A percentile compares a stretch with the other conserved stretches of the same genome.
These are phyloP conservation scores for Penicillium herquei DNA, from an alignment of 495 filamentous ascomycete species.

Conservation along the genomic window DNA sequence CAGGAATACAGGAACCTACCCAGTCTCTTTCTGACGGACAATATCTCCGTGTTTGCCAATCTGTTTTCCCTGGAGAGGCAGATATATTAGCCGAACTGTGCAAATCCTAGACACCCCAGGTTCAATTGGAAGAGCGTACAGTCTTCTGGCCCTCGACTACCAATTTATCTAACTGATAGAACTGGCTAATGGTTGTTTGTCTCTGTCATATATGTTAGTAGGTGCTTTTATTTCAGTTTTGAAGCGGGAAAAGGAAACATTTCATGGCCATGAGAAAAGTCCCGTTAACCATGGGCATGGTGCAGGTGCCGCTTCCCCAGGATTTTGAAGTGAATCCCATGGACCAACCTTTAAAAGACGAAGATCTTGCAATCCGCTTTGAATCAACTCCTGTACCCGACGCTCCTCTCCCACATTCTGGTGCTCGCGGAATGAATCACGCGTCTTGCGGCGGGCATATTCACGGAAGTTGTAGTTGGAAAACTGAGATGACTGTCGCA, in stretches of 20 bases:
- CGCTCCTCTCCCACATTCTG: conserved; percentile 65
- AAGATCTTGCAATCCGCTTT: conserved; percentile 82
- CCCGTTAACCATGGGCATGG: no score
- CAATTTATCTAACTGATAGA: conserved; percentile 87
- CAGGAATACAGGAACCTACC: conserved; percentile 50
- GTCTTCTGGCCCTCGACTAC: conserved; percentile 87
- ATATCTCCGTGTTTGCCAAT: conserved; percentile 65
- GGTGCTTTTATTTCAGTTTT: neutral
- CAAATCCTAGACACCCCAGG: neutral
- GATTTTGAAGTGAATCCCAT: neutral
- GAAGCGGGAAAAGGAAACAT: neutral
- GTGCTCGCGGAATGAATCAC: conserved; percentile 85
- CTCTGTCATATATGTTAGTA: conserved; percentile 56
- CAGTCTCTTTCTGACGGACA: conserved; percentile 76
- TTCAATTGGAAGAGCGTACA: conserved; percentile 29
- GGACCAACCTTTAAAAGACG: conserved; percentile 85
- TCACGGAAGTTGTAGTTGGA: conserved; percentile 96
- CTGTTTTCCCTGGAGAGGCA: conserved; percentile 65
- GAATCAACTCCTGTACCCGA: conserved; percentile 81
- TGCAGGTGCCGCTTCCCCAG: no score
- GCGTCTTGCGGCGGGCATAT: conserved; percentile 85
- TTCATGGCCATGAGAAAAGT: no score
- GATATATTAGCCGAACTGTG: neutral
- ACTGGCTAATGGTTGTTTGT: conserved; percentile 92
- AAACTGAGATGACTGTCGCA: conserved; percentile 85